Conservation (phyloP, 805 yeast genomes). For the Wickerhamiella allomyrinae region DNA sequence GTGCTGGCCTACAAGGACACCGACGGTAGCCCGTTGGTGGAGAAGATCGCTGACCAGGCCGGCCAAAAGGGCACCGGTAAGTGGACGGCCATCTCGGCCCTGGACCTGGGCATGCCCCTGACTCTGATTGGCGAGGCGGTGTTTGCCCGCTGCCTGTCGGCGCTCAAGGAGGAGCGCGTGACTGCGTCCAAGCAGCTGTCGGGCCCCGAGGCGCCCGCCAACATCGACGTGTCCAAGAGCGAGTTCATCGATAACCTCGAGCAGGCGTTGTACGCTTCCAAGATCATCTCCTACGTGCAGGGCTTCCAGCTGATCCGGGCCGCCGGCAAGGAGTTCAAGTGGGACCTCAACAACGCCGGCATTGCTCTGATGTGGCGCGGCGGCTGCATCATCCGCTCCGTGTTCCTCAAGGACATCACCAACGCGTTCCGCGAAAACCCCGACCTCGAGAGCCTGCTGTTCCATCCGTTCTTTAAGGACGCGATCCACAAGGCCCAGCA, state of each 20-base stretch:
- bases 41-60: slow-evolving; percentile 91
- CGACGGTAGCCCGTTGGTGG: slow-evolving; percentile 86
- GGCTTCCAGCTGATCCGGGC: slow-evolving; percentile 99
- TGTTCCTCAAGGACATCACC: slow-evolving; percentile 93
- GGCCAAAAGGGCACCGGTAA: slow-evolving; percentile 99
- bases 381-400: slow-evolving; percentile 98
- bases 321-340: slow-evolving; percentile 91
- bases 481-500: slow-evolving; percentile 88
- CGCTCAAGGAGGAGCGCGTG: slow-evolving; percentile 81
- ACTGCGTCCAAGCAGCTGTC: slow-evolving; percentile 64
- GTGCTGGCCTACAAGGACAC: slow-evolving; percentile 77
- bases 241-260: slow-evolving; percentile 84
- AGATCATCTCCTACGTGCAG: slow-evolving; percentile 96
- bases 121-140: slow-evolving; percentile 98
- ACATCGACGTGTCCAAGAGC: slow-evolving; percentile 38
- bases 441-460: slow-evolving; percentile 85
- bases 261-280: slow-evolving; percentile 97
- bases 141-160: slow-evolving; percentile 88
- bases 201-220: slow-evolving; percentile 43
- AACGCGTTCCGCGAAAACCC: slow-evolving; percentile 90
- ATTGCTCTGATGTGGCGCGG: slow-evolving; percentile 99
- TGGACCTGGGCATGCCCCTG: slow-evolving; percentile 96
- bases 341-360: slow-evolving; percentile 96
- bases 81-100: slow-evolving; percentile 98
- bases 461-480: slow-evolving; percentile 84